Base-by-base conservation (phyloP, 1,139 yeast genomes). In the Blastobotrys serpentis region DNA sequence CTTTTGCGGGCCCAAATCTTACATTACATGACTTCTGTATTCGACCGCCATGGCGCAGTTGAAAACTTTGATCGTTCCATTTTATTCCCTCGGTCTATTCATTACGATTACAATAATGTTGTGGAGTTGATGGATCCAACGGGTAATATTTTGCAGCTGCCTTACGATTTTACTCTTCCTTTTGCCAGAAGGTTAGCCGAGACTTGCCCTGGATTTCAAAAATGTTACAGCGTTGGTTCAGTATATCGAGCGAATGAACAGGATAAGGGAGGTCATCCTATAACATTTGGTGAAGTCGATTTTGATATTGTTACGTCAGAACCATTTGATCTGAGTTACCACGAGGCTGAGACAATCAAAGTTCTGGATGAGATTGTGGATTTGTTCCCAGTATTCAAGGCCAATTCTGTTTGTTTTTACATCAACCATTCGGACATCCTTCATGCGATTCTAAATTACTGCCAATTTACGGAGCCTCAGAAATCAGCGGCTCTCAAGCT, bases 331-430 rank as follows among this genome's bases (percentile, higher is more conserved):
- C 62, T 75, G 6, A 70, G 79, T 3, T 74, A 78, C 45, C 76
- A 84, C 56, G 98, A 92, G 63, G 96, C 97, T 0, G 98, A 92
- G 61, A 80, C 92, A 52, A 71, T 92, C 44, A 85, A 86, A 57
- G 85, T 88, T 1, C 74, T 88, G 32, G 94, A 86, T 59, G 95
- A 88, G 57, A 73, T 89, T 4, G 66, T 86, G 2, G 67, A 74
- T 3, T 62, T 75, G 1, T 79, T 86, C 50, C 90, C 94, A 1
- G 82, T 84, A 43, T 81, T 85, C 60, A 76, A 75, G 37, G 70
- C 72, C 21, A 72, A 78, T 0, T 78, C 78, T 29, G 73, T 84
- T 0, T 66, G 72, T 10, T 75, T 90, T 46, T 75, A 85, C 16
- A 66, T 92, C 30, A 90, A 88, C 62, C 98, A 92, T 65, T 77